phyloP scores from a whole-genome alignment of 2,329 filamentous ascomycete species.

The Thelonectria blattea region DNA sequence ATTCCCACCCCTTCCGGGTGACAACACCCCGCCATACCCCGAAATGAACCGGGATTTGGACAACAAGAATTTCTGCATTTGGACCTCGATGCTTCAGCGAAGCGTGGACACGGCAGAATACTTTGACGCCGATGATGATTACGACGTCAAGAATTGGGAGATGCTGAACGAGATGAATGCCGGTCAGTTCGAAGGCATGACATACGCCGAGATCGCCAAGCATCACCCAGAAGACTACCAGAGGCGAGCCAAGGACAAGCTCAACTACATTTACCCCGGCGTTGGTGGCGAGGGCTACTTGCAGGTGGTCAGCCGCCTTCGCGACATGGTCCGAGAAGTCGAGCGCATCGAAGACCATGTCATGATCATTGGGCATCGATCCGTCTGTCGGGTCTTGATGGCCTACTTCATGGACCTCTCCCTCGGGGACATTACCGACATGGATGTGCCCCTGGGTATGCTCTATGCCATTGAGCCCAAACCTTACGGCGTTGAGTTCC shows the following conservation, averaged over 20 bases:
- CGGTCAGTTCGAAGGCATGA: constrained; percentile 91
- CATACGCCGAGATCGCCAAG: constrained; percentile 87
- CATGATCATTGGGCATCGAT: constrained; percentile 89
- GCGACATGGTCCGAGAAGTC: constrained; percentile 94
- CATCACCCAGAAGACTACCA: constrained; percentile 81
- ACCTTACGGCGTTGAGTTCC: constrained; percentile 96
- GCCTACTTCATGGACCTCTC: constrained; percentile 96
- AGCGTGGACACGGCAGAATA: constrained; percentile 86
- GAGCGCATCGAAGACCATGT: constrained; percentile 97
- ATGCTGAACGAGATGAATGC: constrained; percentile 98
- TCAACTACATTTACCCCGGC: constrained; percentile 95
- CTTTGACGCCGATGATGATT: constrained; percentile 91
- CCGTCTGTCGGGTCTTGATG: constrained; percentile 88
- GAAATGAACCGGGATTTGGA: constrained; percentile 74
- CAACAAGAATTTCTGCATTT: constrained; percentile 94
- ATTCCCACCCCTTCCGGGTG: constrained; percentile 89
- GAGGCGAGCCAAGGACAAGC: constrained; percentile 82
- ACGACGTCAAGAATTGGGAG: constrained; percentile 96
- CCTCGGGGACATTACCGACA: constrained; percentile 87
- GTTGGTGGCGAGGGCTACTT: constrained; percentile 96
- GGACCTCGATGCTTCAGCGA: constrained; percentile 96
- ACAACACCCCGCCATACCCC: constrained; percentile 93
- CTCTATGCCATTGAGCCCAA: constrained; percentile 96
- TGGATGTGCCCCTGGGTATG: constrained; percentile 93
- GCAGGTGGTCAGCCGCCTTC: constrained; percentile 93